Evolutionary conservation across 2,329 filamentous ascomycete genomes (phyloP).

Genomic region (Intubia oerlemansii): DNA sequence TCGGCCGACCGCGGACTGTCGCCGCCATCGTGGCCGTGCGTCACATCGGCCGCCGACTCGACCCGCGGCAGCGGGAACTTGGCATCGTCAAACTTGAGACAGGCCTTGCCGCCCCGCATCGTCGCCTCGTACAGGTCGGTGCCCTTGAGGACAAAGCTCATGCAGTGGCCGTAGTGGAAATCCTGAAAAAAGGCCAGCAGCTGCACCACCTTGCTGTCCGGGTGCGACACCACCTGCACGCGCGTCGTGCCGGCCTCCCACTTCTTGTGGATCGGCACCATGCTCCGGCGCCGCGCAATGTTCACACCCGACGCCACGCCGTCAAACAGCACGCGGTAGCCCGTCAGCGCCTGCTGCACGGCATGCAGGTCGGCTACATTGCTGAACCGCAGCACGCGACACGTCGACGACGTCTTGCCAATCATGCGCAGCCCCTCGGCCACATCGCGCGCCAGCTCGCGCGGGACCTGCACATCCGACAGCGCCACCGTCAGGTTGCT

Average conservation of each 20-base stretch:
- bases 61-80: conserved; percentile 68
- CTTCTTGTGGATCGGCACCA: conserved; percentile 84
- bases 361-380: conserved; percentile 47
- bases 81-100: conserved; percentile 65
- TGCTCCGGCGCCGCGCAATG: conserved; percentile 69
- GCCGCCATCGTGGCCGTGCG: conserved; percentile 19
- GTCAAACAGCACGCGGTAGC: conserved; percentile 57
- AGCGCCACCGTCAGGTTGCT: conserved; percentile 58
- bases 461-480: conserved; percentile 41
- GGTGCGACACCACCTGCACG: conserved; percentile 56
- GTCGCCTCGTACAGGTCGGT: conserved; percentile 66
- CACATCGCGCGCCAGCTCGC: conserved; percentile 41
- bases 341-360: conserved; percentile 63
- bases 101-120: conserved; percentile 43
- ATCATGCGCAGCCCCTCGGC: conserved; percentile 38
- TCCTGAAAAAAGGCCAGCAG: conserved; percentile 75
- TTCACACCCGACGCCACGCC: conserved; percentile 52
- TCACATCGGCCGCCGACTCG: neutral
- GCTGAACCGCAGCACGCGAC: conserved; percentile 52
- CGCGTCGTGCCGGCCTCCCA: conserved; percentile 70
- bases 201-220: conserved; percentile 48
- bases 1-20: too few relatives aligned
- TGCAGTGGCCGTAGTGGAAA: conserved; percentile 67
- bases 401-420: conserved; percentile 35
- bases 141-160: conserved; percentile 72